Percentiles rank a stretch among this genome's conserved stretches.
Conservation (phyloP, 345 rosid species). For the Erodium maritimum region DNA sequence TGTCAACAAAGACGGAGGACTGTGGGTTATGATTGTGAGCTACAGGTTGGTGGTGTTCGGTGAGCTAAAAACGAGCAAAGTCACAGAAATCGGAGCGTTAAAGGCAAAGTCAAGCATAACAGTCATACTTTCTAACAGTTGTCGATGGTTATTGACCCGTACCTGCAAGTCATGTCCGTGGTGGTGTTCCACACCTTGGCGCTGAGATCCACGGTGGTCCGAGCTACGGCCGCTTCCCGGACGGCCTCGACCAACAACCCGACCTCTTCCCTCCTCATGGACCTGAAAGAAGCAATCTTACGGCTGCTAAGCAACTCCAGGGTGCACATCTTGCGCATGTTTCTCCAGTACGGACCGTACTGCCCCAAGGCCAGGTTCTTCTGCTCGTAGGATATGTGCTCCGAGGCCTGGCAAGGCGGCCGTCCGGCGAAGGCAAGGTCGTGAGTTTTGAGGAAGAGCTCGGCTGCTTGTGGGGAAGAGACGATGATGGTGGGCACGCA, state of each 20-base stretch:
- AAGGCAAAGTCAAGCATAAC: too few species aligned
- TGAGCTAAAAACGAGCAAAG: too few species aligned
- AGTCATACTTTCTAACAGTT: too few species aligned
- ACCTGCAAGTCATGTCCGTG: constrained; percentile 25
- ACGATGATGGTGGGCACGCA: too few species aligned
- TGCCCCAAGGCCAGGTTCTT: constrained; percentile 12
- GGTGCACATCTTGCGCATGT: constrained; percentile 32
- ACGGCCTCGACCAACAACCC: constrained; percentile 11
- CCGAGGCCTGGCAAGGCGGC: constrained; percentile 16
- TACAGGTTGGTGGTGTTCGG: too few species aligned
- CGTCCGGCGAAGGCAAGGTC: constrained; percentile 31
- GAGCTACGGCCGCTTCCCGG: too few species aligned
- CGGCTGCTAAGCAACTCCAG: constrained; percentile 22
- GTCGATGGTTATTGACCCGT: too few species aligned
- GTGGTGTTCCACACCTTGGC: constrained; percentile 17
- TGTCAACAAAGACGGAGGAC: too few species aligned
- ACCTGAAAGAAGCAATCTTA: constrained; percentile 22
- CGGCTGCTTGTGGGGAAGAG: too few species aligned
- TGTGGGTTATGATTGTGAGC: too few species aligned
- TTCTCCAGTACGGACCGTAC: constrained; percentile 34
- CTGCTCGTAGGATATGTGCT: constrained; percentile 14
- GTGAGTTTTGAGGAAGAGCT: too few species aligned
- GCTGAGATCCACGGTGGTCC: constrained; percentile 24
- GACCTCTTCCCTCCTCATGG: constrained; percentile 26
- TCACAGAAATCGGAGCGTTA: too few species aligned